phyloP scores from a whole-genome alignment of 306 rosid genomes.

The Spatholobus suberectus region DNA sequence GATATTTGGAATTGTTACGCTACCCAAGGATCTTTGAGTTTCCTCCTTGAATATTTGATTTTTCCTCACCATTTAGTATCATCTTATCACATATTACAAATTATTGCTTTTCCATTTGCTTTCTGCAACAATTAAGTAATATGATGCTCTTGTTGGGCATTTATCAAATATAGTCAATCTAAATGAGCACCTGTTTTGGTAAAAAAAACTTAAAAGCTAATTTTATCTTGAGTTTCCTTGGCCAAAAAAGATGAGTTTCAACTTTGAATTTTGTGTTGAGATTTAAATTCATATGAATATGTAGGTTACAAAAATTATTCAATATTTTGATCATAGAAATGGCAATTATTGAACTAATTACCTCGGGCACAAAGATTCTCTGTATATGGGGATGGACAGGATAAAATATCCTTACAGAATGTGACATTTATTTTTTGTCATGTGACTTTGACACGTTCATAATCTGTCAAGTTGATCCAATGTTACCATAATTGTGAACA shows the following conservation, averaged over 20 bases:
- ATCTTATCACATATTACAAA: too few relatives aligned
- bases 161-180: too few relatives aligned
- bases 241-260: not conserved
- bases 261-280: not conserved
- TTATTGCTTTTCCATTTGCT: too few relatives aligned
- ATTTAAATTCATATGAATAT: not conserved
- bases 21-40: too few relatives aligned
- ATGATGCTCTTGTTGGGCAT: too few relatives aligned
- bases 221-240: not conserved
- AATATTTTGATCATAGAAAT: not conserved
- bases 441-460: slow-evolving; percentile 7
- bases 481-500: not conserved
- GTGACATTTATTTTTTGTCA: not conserved
- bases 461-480: not conserved
- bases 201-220: not conserved
- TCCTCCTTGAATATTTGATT: too few relatives aligned
- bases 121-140: too few relatives aligned
- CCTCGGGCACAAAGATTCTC: not conserved
- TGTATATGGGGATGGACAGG: not conserved
- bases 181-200: too few relatives aligned
- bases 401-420: not conserved
- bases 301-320: not conserved
- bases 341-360: not conserved
- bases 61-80: too few relatives aligned
- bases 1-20: too few relatives aligned